Evolutionary conservation across 1,284 basidiomycete species (phyloP), one percentile per base, ranked within the genome.

Genomic region (Schizophyllum amplum): DNA sequence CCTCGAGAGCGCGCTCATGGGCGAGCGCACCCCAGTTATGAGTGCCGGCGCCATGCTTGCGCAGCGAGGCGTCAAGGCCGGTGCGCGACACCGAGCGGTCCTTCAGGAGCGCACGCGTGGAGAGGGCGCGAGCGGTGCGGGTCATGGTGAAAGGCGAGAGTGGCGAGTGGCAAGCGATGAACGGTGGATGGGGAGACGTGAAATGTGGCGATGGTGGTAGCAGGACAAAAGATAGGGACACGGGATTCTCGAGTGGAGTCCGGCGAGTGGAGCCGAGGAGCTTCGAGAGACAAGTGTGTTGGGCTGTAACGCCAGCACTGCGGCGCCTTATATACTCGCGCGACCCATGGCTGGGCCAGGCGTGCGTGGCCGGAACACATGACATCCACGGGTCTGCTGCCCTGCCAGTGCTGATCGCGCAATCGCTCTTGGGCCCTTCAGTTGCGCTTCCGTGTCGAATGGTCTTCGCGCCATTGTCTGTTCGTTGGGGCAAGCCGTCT

Each of bases 11-110:
- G 48, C 70, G 73, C 71, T 92, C 86, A 64, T 90, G 77, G 15
- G 71, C 71, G 64, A 90, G 69, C 54, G 78, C 80, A 59, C 92
- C 92, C 92, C 92, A 94, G 74, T 90, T 92, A 74, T 92, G 84
- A 2, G 79, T 75, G 47, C 92, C 92, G 47, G 82, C 83, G 56
- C 92, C 92, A 62, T 81, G 76, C 76, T 94, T 94, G 71, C 84
- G 87, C 56, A 90, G 68, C 60, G 78, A 80, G 69, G 82, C 83
- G 78, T 85, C 82, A 59, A 87, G 78, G 54, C 90, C 92, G 42
- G 83, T 82, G 69, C 84, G 86, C 66, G 87, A 86, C 74, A 86
- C 81, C 42, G 86, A 85, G 64, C 86, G 84, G 75, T 94, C 92
- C 74, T 84, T 87, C 63, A 79, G 64, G 65, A 92, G 71, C 50